A percentile compares a stretch with the other conserved stretches of the same genome.
Conservation (phyloP, 2,329 filamentous ascomycete species). For the Balansia obtecta region DNA sequence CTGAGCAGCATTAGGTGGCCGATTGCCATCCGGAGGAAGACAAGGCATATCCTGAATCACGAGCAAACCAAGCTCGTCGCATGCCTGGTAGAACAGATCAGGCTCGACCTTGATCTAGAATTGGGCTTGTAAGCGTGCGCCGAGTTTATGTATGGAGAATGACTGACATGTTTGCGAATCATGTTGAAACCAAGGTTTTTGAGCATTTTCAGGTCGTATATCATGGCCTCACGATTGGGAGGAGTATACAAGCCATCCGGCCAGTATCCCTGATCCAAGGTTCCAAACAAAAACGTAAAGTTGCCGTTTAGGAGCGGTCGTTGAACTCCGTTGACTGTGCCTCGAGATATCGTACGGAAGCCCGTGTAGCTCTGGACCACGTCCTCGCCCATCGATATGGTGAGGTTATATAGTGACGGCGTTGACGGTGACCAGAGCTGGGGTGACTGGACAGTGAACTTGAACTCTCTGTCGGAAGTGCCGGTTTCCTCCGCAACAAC, state of each 20-base stretch:
- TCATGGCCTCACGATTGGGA: constrained; percentile 54
- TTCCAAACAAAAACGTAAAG: constrained; percentile 55
- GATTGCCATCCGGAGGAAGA: constrained; percentile 24
- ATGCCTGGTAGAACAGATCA: constrained; percentile 55
- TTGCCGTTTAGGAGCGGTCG: constrained; percentile 56
- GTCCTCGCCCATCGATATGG: constrained; percentile 39
- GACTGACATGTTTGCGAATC: constrained; percentile 51
- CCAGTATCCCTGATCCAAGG: constrained; percentile 61
- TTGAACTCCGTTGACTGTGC: constrained; percentile 42
- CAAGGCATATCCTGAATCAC: constrained; percentile 65
- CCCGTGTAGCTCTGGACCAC: constrained; percentile 52
- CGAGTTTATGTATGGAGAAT: background rate
- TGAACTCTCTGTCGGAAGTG: constrained; percentile 35
- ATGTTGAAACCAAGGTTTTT: constrained; percentile 59
- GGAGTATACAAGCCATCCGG: constrained; percentile 56
- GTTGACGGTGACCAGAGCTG: constrained; percentile 53
- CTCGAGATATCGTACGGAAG: constrained; percentile 50
- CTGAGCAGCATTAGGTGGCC: constrained; percentile 30
- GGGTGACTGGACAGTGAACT: constrained; percentile 40
- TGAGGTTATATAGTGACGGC: constrained; percentile 53
- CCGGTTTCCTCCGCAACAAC: constrained; percentile 31
- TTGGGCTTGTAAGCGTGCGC: background rate
- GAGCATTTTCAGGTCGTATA: constrained; percentile 49
- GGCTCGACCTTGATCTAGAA: constrained; percentile 51
- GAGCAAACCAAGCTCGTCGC: constrained; percentile 51